A percentile compares a stretch with the other conserved stretches of the same genome.
phyloP scores from a whole-genome alignment of 495 filamentous ascomycete species.

The Neurospora africana region DNA sequence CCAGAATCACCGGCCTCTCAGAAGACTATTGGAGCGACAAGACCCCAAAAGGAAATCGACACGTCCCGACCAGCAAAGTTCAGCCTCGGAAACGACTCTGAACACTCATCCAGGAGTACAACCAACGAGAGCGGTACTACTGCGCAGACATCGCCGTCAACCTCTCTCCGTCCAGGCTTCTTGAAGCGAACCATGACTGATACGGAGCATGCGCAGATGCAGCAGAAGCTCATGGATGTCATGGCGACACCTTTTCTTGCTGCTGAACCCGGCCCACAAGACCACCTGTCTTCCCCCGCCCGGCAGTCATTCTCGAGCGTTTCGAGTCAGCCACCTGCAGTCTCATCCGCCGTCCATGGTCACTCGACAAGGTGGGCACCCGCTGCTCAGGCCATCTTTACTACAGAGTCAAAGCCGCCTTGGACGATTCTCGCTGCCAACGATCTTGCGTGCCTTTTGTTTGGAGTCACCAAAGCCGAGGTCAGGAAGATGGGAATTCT shows the following conservation, averaged over 20 bases:
- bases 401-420: slow-evolving; percentile 74
- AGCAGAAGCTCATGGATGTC: slow-evolving; percentile 78
- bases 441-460: slow-evolving; percentile 89
- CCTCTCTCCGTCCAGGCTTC: slow-evolving; percentile 51
- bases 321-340: slow-evolving; percentile 17
- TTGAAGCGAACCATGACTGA: slow-evolving; percentile 87
- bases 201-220: slow-evolving; percentile 54
- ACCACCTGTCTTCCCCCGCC: slow-evolving; percentile 29
- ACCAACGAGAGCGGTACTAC: slow-evolving; percentile 46
- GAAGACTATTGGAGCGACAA: not conserved
- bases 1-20: not conserved
- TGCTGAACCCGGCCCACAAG: slow-evolving; percentile 38
- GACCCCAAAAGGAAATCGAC: not conserved
- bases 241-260: slow-evolving; percentile 72
- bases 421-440: slow-evolving; percentile 98
- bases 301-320: slow-evolving; percentile 29
- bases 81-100: slow-evolving; percentile 27
- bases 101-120: slow-evolving; percentile 43
- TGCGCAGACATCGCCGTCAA: slow-evolving; percentile 39
- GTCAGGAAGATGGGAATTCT: slow-evolving; percentile 90
- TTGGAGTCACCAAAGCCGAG: slow-evolving; percentile 89
- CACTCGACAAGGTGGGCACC: slow-evolving; percentile 86
- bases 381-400: slow-evolving; percentile 91
- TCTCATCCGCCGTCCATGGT: slow-evolving; percentile 51
- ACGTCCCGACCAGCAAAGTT: slow-evolving; percentile 4